These are phyloP conservation scores for Cytospora paraplurivora DNA, from an alignment of 2,329 filamentous ascomycete genomes.

Conservation along the genomic window DNA sequence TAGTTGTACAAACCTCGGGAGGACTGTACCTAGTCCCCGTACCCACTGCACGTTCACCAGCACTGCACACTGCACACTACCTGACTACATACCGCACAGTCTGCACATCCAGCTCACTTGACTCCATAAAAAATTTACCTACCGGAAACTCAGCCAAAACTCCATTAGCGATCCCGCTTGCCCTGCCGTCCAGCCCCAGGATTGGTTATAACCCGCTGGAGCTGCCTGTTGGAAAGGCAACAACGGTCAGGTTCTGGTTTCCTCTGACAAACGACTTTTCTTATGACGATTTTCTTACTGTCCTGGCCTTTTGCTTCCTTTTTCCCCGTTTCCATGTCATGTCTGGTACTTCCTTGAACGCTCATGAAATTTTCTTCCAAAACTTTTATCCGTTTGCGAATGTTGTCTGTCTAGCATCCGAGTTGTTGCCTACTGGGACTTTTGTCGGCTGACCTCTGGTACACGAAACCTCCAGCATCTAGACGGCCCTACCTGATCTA, in stretches of 20 bases:
- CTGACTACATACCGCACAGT: constrained; percentile 21
- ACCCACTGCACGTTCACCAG: constrained; percentile 23
- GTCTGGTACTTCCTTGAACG: constrained; percentile 4
- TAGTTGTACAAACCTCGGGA: constrained; percentile 19
- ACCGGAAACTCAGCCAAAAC: constrained; percentile 26
- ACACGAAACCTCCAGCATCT: constrained; percentile 11
- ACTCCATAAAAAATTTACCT: constrained; percentile 29
- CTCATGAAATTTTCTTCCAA: constrained; percentile 10
- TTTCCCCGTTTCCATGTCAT: constrained; percentile 5
- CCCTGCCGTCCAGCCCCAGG: constrained; percentile 26
- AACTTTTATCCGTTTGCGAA: neutral
- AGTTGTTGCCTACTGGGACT: neutral
- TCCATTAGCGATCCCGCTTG: constrained; percentile 28
- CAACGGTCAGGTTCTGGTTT: constrained; percentile 24
- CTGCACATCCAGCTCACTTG: constrained; percentile 28
- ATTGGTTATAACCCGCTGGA: constrained; percentile 28
- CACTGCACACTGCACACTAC: constrained; percentile 12
- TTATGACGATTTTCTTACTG: constrained; percentile 28
- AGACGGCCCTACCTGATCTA: constrained; percentile 12
- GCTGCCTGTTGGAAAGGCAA: constrained; percentile 31
- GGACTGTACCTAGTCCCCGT: constrained; percentile 8
- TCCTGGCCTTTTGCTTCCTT: constrained; percentile 19
- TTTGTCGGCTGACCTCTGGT: constrained; percentile 19
- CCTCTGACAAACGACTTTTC: constrained; percentile 28
- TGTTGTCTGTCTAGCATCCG: neutral